Conservation (phyloP, 192 early-diverging fungal species). For the Podila epicladia region DNA sequence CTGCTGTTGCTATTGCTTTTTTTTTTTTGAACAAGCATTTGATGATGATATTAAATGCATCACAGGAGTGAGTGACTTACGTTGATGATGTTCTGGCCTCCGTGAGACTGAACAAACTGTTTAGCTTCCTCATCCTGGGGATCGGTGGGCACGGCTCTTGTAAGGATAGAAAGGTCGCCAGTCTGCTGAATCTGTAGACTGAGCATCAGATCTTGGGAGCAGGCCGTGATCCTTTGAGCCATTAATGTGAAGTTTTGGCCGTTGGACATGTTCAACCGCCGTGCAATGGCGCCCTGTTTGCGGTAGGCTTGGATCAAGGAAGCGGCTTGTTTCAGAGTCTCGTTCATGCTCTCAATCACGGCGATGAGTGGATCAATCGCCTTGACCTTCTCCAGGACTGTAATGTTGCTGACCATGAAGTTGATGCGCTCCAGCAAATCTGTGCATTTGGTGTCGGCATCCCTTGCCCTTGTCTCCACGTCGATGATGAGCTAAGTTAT, state of each 20-base stretch:
- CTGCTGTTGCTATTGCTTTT: no score
- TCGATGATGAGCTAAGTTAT: constrained; percentile 55
- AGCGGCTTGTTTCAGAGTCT: constrained; percentile 52
- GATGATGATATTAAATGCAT: background rate
- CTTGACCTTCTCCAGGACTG: constrained; percentile 54
- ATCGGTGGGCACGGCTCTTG: constrained; percentile 45
- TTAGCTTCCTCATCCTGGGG: constrained; percentile 57
- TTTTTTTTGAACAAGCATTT: no score
- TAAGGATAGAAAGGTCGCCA: constrained; percentile 54
- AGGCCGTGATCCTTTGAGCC: constrained; percentile 46
- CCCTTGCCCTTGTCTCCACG: constrained; percentile 57
- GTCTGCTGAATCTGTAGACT: constrained; percentile 66
- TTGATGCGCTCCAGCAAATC: constrained; percentile 65
- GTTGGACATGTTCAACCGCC: constrained; percentile 62
- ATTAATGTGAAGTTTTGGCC: constrained; percentile 53
- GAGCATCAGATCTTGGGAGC: constrained; percentile 62
- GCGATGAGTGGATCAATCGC: constrained; percentile 41
- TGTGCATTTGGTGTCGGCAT: constrained; percentile 60
- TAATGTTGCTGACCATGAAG: constrained; percentile 63
- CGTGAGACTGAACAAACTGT: constrained; percentile 51
- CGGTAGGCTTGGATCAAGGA: constrained; percentile 59
- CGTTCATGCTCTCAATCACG: constrained; percentile 55
- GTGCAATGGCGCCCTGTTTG: constrained; percentile 58
- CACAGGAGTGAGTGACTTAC: constrained; percentile 10
- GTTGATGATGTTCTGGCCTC: constrained; percentile 51